A percentile compares a stretch with the other conserved stretches of the same genome.
These are phyloP conservation scores for Myriosclerotinia duriaeana DNA, from an alignment of 2,329 filamentous ascomycete genomes.

Conservation along the genomic window DNA sequence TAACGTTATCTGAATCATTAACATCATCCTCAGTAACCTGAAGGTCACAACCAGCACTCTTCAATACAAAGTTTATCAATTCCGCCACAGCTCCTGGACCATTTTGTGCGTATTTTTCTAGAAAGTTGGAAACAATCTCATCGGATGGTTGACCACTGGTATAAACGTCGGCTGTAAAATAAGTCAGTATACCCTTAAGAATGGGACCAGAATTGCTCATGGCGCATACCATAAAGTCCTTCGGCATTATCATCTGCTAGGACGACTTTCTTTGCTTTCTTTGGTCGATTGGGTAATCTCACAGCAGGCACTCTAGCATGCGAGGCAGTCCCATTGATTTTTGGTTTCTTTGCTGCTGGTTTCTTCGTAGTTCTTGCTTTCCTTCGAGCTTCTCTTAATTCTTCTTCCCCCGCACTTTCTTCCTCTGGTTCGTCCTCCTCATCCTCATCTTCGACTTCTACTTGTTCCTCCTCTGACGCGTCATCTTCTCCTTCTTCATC, in stretches of 20 bases:
- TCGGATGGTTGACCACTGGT: constrained; percentile 56
- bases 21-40: constrained; percentile 81
- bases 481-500: constrained; percentile 49
- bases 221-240: constrained; percentile 37
- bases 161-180: constrained; percentile 58
- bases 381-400: constrained; percentile 43
- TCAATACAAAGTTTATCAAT: constrained; percentile 65
- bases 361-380: constrained; percentile 50
- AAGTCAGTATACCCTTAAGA: constrained; percentile 32
- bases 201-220: constrained; percentile 2
- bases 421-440: constrained; percentile 45
- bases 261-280: constrained; percentile 46
- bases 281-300: constrained; percentile 38
- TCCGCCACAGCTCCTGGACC: constrained; percentile 57
- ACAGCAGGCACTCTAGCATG: constrained; percentile 55
- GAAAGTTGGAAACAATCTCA: constrained; percentile 60
- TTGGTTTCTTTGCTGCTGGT: constrained; percentile 62
- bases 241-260: constrained; percentile 43
- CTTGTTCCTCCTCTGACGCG: constrained; percentile 50
- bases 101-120: constrained; percentile 56
- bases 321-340: constrained; percentile 60
- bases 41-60: constrained; percentile 76
- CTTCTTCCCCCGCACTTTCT: constrained; percentile 49
- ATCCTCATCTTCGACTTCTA: constrained; percentile 48
- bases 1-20: constrained; percentile 82